Evolutionary conservation across 345 rosid species (phyloP), one percentile per base, ranked within the genome.

Genomic region (Moricandia arvensis): DNA sequence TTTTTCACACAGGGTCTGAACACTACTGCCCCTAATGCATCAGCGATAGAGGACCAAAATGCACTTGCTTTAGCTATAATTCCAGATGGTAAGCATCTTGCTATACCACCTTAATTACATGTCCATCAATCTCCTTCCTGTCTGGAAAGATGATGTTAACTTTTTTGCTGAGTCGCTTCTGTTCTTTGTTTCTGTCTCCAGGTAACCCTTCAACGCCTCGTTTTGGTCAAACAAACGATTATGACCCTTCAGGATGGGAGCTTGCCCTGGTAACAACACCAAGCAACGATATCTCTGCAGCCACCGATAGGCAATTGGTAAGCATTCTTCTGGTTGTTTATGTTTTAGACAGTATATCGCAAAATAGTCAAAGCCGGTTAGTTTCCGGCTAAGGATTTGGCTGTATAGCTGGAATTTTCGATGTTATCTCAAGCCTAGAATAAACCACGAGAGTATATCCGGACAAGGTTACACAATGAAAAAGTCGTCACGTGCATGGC

Each of bases 241-340:
- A 88, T 64, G 95, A 91, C 83, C 95, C 99, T 64, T 68, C 87
- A 58, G 99, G 99, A 67, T 96, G 98, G 99, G 99, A 93, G 72
- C 93, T 96, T 75, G 93, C 98, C 34, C 83, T 93, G 58, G 96
- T 96, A 70, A 76, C 86, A n/a, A 84, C 97, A 35, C 93, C 98
- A 31, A 86, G 97, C 79, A 76, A 74, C 9, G 75, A 93, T 76
- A 86, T 92, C 62, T 92, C 99, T 80, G 69, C 97, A 26, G 82
- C 77, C 76, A 96, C 75, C 31, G 98, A 93, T 54, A 85, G 98
- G 81, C 90, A 93, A 82, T 74, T 96, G 93, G 99, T 96, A 90
- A 55, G 86, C 70, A 9, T 8, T 71, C 26, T 43, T 66, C 16
- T 5, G 29, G 29, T 77, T 59, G 6, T 47, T 6, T 47, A 5